phyloP scores from a whole-genome alignment of 225 moss, liverwort and hornwort species.

The Takakia lepidozioides region DNA sequence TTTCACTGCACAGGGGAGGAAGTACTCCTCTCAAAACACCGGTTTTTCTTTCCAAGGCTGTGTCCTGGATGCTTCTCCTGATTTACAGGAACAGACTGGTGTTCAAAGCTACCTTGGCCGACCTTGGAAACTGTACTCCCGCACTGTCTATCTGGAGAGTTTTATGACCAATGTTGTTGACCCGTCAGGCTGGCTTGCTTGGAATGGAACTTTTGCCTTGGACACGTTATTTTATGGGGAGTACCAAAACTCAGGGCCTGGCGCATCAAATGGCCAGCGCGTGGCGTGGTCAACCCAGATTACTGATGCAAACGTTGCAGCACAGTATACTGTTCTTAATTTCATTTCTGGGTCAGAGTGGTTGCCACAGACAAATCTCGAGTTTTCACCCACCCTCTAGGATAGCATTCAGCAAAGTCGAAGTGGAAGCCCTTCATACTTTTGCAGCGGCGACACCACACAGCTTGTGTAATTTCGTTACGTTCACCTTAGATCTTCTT shows the following conservation, averaged over 20 bases:
- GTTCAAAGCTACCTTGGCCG: slow-evolving; percentile 47
- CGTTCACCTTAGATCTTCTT: too few species aligned
- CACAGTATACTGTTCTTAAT: slow-evolving; percentile 17
- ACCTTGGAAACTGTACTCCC: slow-evolving; percentile 68
- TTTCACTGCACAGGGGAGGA: slow-evolving; percentile 65
- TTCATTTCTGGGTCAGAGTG: slow-evolving; percentile 21
- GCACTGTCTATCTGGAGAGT: slow-evolving; percentile 37
- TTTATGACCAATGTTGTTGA: slow-evolving; percentile 26
- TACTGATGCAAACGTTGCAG: slow-evolving; percentile 14
- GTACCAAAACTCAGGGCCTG: slow-evolving; percentile 32
- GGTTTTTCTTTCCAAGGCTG: slow-evolving; percentile 68
- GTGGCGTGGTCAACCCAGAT: slow-evolving; percentile 57
- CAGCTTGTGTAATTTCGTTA: too few species aligned
- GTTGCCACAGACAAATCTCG: slow-evolving; percentile 24
- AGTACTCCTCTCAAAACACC: slow-evolving; percentile 43
- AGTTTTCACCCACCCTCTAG: slow-evolving; percentile 1
- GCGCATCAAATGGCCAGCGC: slow-evolving; percentile 15
- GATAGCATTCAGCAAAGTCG: too few species aligned
- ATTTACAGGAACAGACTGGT: slow-evolving; percentile 9
- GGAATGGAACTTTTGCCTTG: slow-evolving; percentile 58
- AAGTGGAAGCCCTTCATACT: too few species aligned
- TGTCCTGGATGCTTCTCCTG: slow-evolving; percentile 30
- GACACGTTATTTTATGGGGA: slow-evolving; percentile 59
- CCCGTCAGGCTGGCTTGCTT: slow-evolving; percentile 54
- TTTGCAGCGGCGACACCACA: too few species aligned